Evolutionary conservation across 2,329 filamentous ascomycete genomes (phyloP).

Genomic region (Alternaria postmessia): DNA sequence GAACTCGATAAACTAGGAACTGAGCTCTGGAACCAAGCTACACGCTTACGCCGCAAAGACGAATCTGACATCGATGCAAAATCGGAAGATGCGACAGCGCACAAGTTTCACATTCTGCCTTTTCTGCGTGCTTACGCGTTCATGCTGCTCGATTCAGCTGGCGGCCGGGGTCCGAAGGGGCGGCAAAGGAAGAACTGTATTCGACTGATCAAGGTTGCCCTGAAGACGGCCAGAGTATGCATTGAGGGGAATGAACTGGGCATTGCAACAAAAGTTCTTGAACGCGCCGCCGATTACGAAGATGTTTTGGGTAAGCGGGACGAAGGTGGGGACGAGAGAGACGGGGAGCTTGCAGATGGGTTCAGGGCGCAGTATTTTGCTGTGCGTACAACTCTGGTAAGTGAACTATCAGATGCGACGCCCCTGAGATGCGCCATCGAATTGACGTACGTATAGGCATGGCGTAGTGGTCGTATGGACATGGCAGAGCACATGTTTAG

Average conservation of each 20-base stretch:
- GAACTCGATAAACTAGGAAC: constrained; percentile 66
- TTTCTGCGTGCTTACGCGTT: constrained; percentile 68
- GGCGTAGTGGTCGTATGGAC: constrained; percentile 75
- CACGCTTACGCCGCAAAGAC: constrained; percentile 55
- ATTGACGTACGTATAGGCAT: constrained; percentile 63
- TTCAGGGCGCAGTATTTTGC: constrained; percentile 70
- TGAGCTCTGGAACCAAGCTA: constrained; percentile 72
- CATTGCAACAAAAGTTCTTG: constrained; percentile 68
- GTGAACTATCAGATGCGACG: constrained; percentile 19
- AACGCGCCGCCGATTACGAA: constrained; percentile 66
- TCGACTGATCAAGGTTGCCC: constrained; percentile 70
- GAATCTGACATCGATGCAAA: constrained; percentile 20
- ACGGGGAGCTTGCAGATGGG: constrained; percentile 43
- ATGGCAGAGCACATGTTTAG: constrained; percentile 80
- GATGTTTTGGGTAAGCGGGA: constrained; percentile 31
- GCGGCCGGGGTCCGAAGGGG: constrained; percentile 27
- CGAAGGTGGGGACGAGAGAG: constrained; percentile 32
- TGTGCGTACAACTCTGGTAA: constrained; percentile 72
- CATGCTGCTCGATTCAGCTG: constrained; percentile 65
- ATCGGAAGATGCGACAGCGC: constrained; percentile 43
- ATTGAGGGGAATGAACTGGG: constrained; percentile 67
- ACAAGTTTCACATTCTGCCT: constrained; percentile 28
- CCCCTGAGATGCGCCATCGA: too few relatives aligned
- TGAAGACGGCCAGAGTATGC: constrained; percentile 71
- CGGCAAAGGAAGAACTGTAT: constrained; percentile 47